Base-by-base conservation (phyloP, 176 grass and related monocot species). In the Oryza glaberrima region DNA sequence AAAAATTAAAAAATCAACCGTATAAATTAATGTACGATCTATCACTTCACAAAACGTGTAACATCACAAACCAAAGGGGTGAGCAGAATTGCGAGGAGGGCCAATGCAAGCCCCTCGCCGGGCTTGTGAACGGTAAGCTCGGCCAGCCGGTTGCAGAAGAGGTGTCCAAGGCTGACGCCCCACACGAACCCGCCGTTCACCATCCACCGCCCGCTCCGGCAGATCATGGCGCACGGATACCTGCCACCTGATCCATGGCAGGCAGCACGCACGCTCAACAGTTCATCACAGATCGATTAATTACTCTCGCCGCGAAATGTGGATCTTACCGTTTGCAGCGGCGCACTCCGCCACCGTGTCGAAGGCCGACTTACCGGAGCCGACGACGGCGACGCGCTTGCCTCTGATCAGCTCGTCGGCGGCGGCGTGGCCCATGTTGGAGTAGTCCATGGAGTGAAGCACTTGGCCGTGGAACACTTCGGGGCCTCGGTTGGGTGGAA, bases 401-500 rank as follows among this genome's bases (percentile, higher is more conserved):
- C 88, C 91, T 76, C 30, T 82, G 25, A 93, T 11, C 6, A 90
- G 88, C 38, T 70, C 82, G 34, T 68, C 82, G 35, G 88, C 82
- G 77, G 67, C 65, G 1, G 64, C 73, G 72, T 70, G 75, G 74
- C 56, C 85, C 91, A 93, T 89, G 82, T 32, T 13, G 8, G 82
- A 65, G 3, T 77, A 44, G 30, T 97, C 92, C 92, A 89, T 89
- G 86, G 86, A 89, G 77, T 93, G 90, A 6, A 97, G 83, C 70
- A 91, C 88, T 14, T 54, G 75, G 6, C 95, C 92, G 0, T 60
- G 46, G 85, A 97, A 97, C 30, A 70, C 84, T 15, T 93, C 86
- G 11, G 95, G 87, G 1, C 90, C 95, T 10, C 44, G 75, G 32
- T 77, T 43, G 52, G 77, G 15, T 8, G 90, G 90, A 75, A 82